Base-by-base conservation (phyloP, 257 asterid species). In the Solanum phureja region DNA sequence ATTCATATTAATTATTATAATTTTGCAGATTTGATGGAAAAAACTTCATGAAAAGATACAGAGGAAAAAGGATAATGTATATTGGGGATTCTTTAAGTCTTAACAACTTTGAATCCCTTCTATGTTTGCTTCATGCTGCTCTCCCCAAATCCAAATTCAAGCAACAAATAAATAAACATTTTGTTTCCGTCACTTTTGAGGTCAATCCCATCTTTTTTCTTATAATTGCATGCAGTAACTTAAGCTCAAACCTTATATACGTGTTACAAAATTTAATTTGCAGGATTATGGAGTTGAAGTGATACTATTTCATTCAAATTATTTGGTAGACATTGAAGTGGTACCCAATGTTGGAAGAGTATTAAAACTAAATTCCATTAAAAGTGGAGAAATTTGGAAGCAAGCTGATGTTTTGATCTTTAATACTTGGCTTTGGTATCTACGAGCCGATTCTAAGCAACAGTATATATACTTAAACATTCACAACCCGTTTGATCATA, bases 31-130 rank as follows among this genome's bases (percentile, higher is more conserved):
- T 94, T 90, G 92, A 94, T 88, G 95, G 91, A 0, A 19, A 24
- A 40, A 88, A 91, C 23, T 93, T 94, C n/a, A 52, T 94, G 86
- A 86, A 23, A 69, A 94, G 89, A 86, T 82, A 91, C 89, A 93
- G 64, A 90, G 95, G 95, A 0, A 93, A 94, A 83, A 91, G 88
- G 24, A 92, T 94, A 0, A 91, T 94, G 95, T 94, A 92, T 27
- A 44, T 94, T 24, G 98, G 98, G 69, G 98, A 94, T 81, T 94
- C 98, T 7, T 90, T 94, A 71, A 94, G 96, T 88, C 86, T 72
- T 0, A 92, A 94, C 87, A 94, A 93, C 0, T 92, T 91, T 92
- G 88, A 88, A 66, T 94, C 98, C 60, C 88, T 93, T 14, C n/a
- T 92, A 11, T 94, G 98, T 85, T 89, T 94, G 58, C 92, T 94